phyloP scores from a whole-genome alignment of 2,329 filamentous ascomycete genomes.

The Botryosphaeria dothidea region DNA sequence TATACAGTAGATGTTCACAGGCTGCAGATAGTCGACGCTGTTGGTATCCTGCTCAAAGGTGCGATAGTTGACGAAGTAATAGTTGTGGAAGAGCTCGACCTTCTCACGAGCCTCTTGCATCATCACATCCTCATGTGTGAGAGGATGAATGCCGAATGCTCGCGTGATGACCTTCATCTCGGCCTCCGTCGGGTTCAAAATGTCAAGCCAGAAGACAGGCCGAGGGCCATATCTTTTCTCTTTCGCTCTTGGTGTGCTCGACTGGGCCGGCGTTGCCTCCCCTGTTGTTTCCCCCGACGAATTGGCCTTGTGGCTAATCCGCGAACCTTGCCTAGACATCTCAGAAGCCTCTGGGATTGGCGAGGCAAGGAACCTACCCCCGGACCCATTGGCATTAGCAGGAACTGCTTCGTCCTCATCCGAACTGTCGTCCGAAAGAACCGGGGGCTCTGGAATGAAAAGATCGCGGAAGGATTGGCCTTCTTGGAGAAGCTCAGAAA shows the following conservation, averaged over 20 bases:
- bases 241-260: conserved; percentile 32
- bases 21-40: conserved; percentile 88
- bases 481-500: conserved; percentile 86
- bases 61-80: conserved; percentile 98
- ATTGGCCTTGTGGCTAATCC: conserved; percentile 26
- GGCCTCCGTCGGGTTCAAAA: conserved; percentile 84
- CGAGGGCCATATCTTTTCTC: conserved; percentile 65
- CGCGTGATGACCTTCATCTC: conserved; percentile 96
- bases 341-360: background rate
- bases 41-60: conserved; percentile 94
- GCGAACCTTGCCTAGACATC: conserved; percentile 9
- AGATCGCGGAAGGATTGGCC: conserved; percentile 82
- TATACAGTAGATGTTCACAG: conserved; percentile 95
- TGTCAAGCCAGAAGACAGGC: conserved; percentile 95
- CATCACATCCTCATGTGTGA: conserved; percentile 96
- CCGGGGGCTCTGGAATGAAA: conserved; percentile 80
- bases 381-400: background rate
- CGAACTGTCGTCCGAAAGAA: conserved; percentile 61
- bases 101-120: conserved; percentile 97
- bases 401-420: conserved; percentile 57
- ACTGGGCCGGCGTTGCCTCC: conserved; percentile 48
- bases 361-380: background rate
- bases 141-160: conserved; percentile 90
- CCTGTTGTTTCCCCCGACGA: conserved; percentile 46
- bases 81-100: conserved; percentile 94